A percentile compares a stretch with the other conserved stretches of the same genome.
These are phyloP conservation scores for Cucumis melo DNA, from an alignment of 306 rosid species.

Conservation along the genomic window DNA sequence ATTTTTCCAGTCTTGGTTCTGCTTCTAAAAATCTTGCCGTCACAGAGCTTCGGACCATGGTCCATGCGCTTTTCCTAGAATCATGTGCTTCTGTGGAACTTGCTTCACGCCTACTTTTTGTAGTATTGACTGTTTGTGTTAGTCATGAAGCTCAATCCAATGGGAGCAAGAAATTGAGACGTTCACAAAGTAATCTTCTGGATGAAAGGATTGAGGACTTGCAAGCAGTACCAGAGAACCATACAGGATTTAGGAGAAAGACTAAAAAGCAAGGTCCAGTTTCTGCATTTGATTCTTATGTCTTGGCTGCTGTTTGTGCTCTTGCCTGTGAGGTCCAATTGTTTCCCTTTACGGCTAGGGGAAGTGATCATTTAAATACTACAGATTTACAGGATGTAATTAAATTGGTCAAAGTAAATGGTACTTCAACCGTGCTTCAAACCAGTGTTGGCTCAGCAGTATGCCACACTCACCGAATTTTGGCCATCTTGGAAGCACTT, in stretches of 20 bases:
- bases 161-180: slow-evolving; percentile 60
- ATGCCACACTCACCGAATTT: slow-evolving; percentile 77
- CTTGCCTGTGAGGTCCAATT: slow-evolving; percentile 91
- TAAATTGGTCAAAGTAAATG: slow-evolving; percentile 46
- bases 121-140: slow-evolving; percentile 87
- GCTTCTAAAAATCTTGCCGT: slow-evolving; percentile 91
- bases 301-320: slow-evolving; percentile 93
- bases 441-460: slow-evolving; percentile 67
- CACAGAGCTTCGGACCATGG: slow-evolving; percentile 97
- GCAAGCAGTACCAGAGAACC: slow-evolving; percentile 34
- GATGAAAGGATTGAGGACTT: slow-evolving; percentile 43
- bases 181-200: slow-evolving; percentile 37
- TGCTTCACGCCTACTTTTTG: slow-evolving; percentile 87
- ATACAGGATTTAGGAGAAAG: slow-evolving; percentile 37
- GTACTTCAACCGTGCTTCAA: slow-evolving; percentile 41
- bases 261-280: slow-evolving; percentile 76
- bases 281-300: slow-evolving; percentile 95
- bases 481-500: slow-evolving; percentile 81
- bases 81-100: slow-evolving; percentile 92
- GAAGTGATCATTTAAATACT: slow-evolving; percentile 30
- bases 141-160: slow-evolving; percentile 85
- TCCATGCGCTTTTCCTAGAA: slow-evolving; percentile 92
- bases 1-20: slow-evolving; percentile 55
- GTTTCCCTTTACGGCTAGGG: slow-evolving; percentile 60
- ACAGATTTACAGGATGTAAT: slow-evolving; percentile 26